These are phyloP conservation scores for Blastocladiella emersonii DNA, from an alignment of 371 early-diverging fungal species.

Conservation along the genomic window DNA sequence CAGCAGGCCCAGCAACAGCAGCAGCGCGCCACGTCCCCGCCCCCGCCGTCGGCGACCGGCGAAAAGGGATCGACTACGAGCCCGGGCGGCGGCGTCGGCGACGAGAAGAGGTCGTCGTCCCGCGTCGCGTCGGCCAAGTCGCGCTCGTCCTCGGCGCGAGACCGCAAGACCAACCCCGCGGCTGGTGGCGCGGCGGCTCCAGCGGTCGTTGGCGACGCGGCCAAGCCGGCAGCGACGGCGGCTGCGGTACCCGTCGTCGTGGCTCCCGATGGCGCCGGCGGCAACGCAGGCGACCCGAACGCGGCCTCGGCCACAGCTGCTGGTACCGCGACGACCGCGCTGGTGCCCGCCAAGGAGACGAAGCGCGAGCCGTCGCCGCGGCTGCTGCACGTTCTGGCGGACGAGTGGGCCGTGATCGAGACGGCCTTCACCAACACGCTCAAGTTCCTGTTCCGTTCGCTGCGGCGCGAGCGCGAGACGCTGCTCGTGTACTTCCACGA, in stretches of 20 bases:
- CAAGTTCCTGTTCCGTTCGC: constrained; percentile 31
- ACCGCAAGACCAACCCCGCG: no score
- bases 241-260: constrained; percentile 12
- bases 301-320: no score
- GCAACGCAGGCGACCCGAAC: no score
- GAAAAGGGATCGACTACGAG: no score
- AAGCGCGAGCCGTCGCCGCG: constrained; percentile 23
- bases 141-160: background rate
- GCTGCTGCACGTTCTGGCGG: constrained; percentile 28
- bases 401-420: constrained; percentile 39
- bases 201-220: background rate
- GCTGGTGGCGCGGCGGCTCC: no score
- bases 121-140: background rate
- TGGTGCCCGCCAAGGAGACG: constrained; percentile 12
- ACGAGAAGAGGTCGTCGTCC: background rate
- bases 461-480: constrained; percentile 28
- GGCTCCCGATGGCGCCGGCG: constrained; percentile 6
- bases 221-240: constrained; percentile 3
- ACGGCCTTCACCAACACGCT: constrained; percentile 29
- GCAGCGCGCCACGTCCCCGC: background rate
- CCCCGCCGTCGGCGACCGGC: background rate
- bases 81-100: no score
- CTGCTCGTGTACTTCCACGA: constrained; percentile 26
- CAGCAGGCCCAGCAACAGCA: background rate
- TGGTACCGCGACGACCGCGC: background rate